phyloP scores from a whole-genome alignment of 345 rosid genomes.

The Angophora floribunda region DNA sequence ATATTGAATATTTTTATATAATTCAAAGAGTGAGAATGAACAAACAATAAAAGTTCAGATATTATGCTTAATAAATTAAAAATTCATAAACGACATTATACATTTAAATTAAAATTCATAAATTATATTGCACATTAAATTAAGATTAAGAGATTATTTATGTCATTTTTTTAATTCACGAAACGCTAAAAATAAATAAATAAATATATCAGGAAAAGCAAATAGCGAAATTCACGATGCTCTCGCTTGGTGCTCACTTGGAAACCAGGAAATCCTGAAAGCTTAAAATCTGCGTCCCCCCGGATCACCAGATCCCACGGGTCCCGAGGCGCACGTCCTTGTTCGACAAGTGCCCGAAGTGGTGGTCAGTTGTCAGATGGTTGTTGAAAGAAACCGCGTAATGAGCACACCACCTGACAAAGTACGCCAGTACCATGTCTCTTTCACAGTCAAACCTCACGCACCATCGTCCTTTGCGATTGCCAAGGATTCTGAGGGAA shows the following conservation, averaged over 20 bases:
- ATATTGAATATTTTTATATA: neutral
- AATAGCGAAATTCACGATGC: neutral
- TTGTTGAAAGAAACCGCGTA: neutral
- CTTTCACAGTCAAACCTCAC: neutral
- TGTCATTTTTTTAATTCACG: neutral
- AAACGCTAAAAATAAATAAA: neutral
- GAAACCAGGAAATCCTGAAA: neutral
- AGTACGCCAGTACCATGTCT: neutral
- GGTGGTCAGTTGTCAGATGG: neutral
- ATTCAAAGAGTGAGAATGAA: too few species aligned
- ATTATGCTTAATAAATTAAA: fast-evolving
- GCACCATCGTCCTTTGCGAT: neutral
- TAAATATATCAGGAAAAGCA: neutral
- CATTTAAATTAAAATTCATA: fast-evolving
- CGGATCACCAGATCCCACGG: neutral
- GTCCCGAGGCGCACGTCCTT: neutral
- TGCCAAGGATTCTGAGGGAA: neutral
- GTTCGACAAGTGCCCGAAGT: neutral
- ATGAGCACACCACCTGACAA: neutral
- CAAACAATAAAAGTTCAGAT: too few species aligned
- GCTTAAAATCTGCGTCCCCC: neutral
- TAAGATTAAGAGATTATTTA: too few species aligned
- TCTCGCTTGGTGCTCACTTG: neutral
- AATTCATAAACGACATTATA: fast-evolving
- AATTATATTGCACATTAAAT: neutral